Conservation (phyloP, 169 alveolate genomes). For the Eimeria acervulina region DNA sequence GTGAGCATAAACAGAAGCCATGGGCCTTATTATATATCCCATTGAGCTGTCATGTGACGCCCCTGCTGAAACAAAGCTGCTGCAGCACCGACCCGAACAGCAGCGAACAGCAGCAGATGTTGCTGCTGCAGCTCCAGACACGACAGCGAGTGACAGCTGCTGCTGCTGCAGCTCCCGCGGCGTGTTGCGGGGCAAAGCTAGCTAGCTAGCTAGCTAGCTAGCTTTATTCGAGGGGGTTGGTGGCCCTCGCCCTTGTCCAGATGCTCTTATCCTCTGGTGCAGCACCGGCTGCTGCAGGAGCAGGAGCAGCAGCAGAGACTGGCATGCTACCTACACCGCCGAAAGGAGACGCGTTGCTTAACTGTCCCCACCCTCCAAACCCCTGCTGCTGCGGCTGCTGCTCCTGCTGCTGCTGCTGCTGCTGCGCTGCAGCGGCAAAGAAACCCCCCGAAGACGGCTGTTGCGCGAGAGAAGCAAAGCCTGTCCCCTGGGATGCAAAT, state of each 20-base stretch:
- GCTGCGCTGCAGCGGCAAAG: slow-evolving; percentile 31
- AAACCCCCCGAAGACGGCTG: slow-evolving; percentile 55
- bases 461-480: slow-evolving; percentile 57
- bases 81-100: no score
- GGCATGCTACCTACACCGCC: slow-evolving; percentile 3
- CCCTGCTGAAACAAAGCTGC: no score
- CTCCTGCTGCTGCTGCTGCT: slow-evolving; percentile 65
- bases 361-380: slow-evolving; percentile 49
- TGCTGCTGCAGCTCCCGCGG: slow-evolving; percentile 12
- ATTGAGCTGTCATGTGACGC: neutral
- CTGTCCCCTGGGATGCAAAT: slow-evolving; percentile 49
- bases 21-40: no score
- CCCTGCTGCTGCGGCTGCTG: slow-evolving; percentile 75
- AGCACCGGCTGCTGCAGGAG: neutral
- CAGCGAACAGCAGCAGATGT: neutral
- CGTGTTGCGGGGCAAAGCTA: neutral
- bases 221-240: slow-evolving; percentile 41
- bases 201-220: slow-evolving; percentile 18
- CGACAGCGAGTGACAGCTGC: neutral
- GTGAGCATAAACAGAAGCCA: neutral
- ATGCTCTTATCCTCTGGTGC: slow-evolving; percentile 3
- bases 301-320: neutral
- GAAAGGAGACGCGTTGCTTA: neutral
- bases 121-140: neutral
- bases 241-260: slow-evolving; percentile 50